These are phyloP conservation scores for Zoysia pacifica DNA, from an alignment of 176 grass and related monocot species.

Conservation along the genomic window DNA sequence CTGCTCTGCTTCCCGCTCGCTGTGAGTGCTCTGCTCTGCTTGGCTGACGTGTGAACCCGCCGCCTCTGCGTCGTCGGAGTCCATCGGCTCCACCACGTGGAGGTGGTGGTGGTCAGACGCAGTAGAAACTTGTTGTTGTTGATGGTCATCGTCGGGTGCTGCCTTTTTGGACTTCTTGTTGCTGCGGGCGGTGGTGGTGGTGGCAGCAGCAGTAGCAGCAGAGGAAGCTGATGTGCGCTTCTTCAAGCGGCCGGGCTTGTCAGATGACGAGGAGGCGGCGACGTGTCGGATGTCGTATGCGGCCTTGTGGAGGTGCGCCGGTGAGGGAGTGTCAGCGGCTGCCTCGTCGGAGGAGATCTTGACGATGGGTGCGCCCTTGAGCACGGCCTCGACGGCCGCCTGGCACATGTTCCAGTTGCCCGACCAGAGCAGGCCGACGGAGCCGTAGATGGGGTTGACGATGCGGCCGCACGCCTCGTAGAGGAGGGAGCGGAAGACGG, in stretches of 20 bases:
- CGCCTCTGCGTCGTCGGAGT: neutral
- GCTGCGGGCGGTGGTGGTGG: too few species aligned
- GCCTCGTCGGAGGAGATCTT: constrained; percentile 41
- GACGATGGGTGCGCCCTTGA: constrained; percentile 39
- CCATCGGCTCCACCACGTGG: too few species aligned
- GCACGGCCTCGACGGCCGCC: constrained; percentile 41
- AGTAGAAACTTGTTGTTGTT: neutral
- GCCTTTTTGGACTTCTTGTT: too few species aligned
- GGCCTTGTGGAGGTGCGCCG: neutral
- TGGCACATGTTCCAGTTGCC: constrained; percentile 40
- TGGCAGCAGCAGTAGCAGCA: too few species aligned
- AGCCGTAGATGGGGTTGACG: constrained; percentile 47
- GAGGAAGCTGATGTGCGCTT: too few species aligned
- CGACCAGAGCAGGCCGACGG: constrained; percentile 42
- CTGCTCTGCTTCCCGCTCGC: neutral
- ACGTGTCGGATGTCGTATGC: too few species aligned
- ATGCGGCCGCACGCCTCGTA: constrained; percentile 43
- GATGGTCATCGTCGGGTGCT: too few species aligned
- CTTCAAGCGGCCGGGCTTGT: too few species aligned
- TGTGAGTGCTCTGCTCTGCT: constrained; percentile 30
- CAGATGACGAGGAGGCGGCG: neutral
- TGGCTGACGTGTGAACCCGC: constrained; percentile 60
- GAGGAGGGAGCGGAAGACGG: constrained; percentile 6
- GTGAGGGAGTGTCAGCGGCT: neutral
- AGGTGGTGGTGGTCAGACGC: constrained; percentile 19